These are phyloP conservation scores for Cyclotella distinguenda DNA, from an alignment of 108 stramenopile genomes.

Conservation along the genomic window DNA sequence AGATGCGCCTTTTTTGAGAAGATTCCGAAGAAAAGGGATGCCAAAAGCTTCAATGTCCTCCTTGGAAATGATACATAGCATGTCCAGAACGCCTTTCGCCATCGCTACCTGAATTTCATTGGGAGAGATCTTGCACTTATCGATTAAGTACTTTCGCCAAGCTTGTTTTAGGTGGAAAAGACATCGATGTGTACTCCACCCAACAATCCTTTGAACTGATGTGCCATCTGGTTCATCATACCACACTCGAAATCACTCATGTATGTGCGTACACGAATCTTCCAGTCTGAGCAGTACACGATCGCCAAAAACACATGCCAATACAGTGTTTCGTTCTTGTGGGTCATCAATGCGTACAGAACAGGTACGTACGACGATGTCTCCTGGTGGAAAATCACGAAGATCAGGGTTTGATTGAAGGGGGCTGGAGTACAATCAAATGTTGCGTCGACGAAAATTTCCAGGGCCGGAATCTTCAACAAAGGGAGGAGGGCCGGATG, in stretches of 20 bases:
- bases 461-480: not conserved
- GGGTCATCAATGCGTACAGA: slow-evolving; percentile 14
- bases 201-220: too few species aligned
- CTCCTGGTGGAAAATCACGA: not conserved
- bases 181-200: too few species aligned
- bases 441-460: slow-evolving; percentile 9
- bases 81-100: too few species aligned
- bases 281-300: slow-evolving; percentile 1
- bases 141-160: too few species aligned
- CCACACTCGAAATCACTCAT: slow-evolving; percentile 15
- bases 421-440: slow-evolving; percentile 5
- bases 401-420: slow-evolving; percentile 12
- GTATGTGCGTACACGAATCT: not conserved
- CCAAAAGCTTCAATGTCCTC: too few species aligned
- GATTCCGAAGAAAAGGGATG: too few species aligned
- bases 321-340: slow-evolving; percentile 1
- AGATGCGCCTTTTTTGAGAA: too few species aligned
- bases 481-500: not conserved
- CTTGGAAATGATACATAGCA: too few species aligned
- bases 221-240: too few species aligned
- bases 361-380: slow-evolving; percentile 2
- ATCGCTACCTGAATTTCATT: too few species aligned
- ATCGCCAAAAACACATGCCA: slow-evolving; percentile 1
- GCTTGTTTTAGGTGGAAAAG: too few species aligned
- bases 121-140: too few species aligned